These are phyloP conservation scores for Aspergillus chevalieri DNA, from an alignment of 2,329 filamentous ascomycete species.

Conservation along the genomic window DNA sequence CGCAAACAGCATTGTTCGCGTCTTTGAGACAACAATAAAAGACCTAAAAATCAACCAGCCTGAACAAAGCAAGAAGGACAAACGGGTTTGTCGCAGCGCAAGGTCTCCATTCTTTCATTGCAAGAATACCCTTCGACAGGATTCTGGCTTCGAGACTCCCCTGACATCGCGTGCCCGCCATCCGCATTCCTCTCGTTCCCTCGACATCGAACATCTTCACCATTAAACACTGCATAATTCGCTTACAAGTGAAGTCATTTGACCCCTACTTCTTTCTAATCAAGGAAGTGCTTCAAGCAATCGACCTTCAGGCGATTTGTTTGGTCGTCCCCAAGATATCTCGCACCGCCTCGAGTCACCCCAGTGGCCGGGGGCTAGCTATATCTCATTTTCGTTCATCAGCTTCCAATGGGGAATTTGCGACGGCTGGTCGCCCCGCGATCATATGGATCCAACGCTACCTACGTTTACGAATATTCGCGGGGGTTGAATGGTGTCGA, in stretches of 20 bases:
- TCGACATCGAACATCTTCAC: slow-evolving; percentile 12
- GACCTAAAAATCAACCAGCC: background rate
- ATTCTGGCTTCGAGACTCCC: background rate
- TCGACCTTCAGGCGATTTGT: background rate
- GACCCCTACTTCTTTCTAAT: too few relatives aligned
- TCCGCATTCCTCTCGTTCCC: slow-evolving; percentile 20
- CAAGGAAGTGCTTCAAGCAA: too few relatives aligned
- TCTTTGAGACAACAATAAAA: background rate
- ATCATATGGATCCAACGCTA: slow-evolving; percentile 28
- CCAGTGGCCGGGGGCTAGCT: background rate
- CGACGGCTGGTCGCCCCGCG: slow-evolving; percentile 18
- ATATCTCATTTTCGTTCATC: background rate
- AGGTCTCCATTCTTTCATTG: slow-evolving; percentile 13
- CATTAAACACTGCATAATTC: slow-evolving; percentile 1
- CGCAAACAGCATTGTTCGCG: slow-evolving; percentile 1
- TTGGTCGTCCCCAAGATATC: background rate
- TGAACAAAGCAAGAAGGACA: background rate
- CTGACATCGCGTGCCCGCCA: background rate
- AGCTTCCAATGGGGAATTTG: slow-evolving; percentile 24
- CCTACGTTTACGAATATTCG: slow-evolving; percentile 37
- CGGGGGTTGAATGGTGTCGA: slow-evolving; percentile 35
- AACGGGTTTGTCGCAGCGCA: slow-evolving; percentile 8
- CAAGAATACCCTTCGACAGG: background rate
- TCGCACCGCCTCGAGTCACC: background rate
- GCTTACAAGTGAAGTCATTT: too few relatives aligned